Base-by-base conservation (phyloP, 768 basidiomycete species). In the Phlegmacium glaucopus region DNA sequence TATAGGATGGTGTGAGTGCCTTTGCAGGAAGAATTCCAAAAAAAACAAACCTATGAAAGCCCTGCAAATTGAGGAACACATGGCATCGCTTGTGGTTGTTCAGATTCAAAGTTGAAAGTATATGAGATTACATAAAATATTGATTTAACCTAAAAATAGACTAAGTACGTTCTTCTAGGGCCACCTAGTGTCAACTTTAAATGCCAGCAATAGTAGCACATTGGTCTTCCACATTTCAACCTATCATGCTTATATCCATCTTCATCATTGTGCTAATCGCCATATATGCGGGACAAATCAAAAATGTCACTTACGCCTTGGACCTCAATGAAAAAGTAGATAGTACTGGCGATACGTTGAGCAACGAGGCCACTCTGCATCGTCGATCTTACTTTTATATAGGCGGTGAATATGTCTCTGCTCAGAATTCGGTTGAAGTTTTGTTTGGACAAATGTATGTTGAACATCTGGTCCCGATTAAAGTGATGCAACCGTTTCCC, bases 361-460 rank as follows among this genome's bases (percentile, higher is more conserved):
- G 65, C 64, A 28, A 69, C 71, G 27, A n/a, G 32, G 32, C 32
- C 6, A 34, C 32, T 34, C 64, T 72, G 3, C 77, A 80, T 57
- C 68, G 63, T 9, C 71, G 77, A 9, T 58, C 66, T 12, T 77
- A 74, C 49, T 74, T 78, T 48, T 80, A 78, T 58, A 66, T 74
- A 9, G 78, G 78, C 17, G 71, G 74, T 25, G 53, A 54, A 1
- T 77, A 77, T 52, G 48, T 61, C 13, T 50, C 62, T 17, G 57
- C 57, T 42, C 66, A 66, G 16, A 64, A 68, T 7, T 66, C 70
- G 25, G 61, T 55, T 10, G 65, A n/a, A n/a, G n/a, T 78, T 37
- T 66, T 65, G 16, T 61, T 63, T 42, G 75, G 72, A 1, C 76
- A 78, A 39, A 72, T 80, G 57, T 80, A 80, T 45, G 75, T 79